Conservation (phyloP, 805 yeast genomes). For the Blastobotrys mokoenaii region DNA sequence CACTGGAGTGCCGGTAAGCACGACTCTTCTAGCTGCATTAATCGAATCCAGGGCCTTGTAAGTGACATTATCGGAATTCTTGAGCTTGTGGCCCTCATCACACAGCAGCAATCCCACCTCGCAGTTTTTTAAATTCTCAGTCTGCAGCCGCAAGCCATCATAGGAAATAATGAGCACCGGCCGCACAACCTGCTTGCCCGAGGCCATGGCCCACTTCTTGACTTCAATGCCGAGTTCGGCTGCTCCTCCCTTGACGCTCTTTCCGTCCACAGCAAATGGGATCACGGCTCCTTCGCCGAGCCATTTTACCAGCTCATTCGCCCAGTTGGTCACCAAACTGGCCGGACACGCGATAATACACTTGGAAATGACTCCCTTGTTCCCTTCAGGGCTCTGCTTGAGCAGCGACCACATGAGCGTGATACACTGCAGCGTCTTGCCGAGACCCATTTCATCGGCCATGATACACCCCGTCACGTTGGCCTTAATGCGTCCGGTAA, state of each 20-base stretch:
- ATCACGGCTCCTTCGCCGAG: constrained; percentile 84
- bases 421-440: constrained; percentile 84
- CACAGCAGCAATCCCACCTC: constrained; percentile 83
- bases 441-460: constrained; percentile 98
- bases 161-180: constrained; percentile 92
- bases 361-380: constrained; percentile 72
- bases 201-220: constrained; percentile 77
- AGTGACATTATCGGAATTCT: constrained; percentile 86
- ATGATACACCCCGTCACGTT: constrained; percentile 91
- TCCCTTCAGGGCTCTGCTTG: constrained; percentile 80
- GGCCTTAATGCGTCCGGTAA: constrained; percentile 58
- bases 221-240: constrained; percentile 61
- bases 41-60: constrained; percentile 80
- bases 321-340: constrained; percentile 91
- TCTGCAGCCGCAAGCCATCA: constrained; percentile 84
- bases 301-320: constrained; percentile 93
- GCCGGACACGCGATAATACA: constrained; percentile 94
- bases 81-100: constrained; percentile 77
- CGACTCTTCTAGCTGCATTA: constrained; percentile 80
- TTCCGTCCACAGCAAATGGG: constrained; percentile 90
- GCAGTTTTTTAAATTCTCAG: constrained; percentile 60
- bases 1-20: constrained; percentile 92
- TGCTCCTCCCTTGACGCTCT: constrained; percentile 54
- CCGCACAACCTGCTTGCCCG: constrained; percentile 79
- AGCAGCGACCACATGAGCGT: constrained; percentile 88